These are phyloP conservation scores for Acanthamoeba castellanii DNA, from an alignment of 208 protist species.

Conservation along the genomic window DNA sequence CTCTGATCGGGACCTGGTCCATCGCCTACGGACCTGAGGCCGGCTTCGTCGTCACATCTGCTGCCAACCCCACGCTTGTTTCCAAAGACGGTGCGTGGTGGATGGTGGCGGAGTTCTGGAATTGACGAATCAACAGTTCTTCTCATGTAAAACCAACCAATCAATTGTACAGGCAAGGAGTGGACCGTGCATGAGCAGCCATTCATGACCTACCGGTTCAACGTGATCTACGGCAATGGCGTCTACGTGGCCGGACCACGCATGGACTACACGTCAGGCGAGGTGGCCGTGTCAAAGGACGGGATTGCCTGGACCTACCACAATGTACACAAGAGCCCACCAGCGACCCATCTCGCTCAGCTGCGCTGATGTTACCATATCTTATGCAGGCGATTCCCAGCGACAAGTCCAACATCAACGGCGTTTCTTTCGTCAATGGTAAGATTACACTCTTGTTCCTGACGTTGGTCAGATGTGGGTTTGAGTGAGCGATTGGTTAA, in stretches of 20 bases:
- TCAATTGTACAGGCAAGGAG: not conserved
- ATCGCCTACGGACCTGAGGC: not conserved
- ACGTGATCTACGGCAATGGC: slow-evolving; percentile 1
- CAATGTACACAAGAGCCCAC: not conserved
- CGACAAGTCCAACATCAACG: not conserved
- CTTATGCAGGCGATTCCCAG: not conserved
- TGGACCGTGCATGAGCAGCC: not conserved
- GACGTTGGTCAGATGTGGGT: not conserved
- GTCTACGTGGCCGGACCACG: not conserved
- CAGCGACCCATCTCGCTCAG: not conserved
- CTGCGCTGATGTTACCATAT: not conserved
- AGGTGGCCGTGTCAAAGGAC: not conserved
- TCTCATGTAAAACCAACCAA: not conserved
- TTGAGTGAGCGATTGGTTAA: no score
- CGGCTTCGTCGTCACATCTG: not conserved
- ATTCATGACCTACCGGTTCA: not conserved
- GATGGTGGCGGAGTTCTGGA: not conserved
- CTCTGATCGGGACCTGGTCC: not conserved
- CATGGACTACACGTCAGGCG: not conserved
- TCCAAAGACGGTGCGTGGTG: not conserved
- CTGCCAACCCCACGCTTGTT: not conserved
- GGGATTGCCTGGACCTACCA: not conserved
- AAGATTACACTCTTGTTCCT: not conserved
- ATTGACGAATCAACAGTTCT: not conserved
- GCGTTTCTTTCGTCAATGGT: not conserved